phyloP scores from a whole-genome alignment of 2,329 filamentous ascomycete species.

The Fonsecaea nubica region DNA sequence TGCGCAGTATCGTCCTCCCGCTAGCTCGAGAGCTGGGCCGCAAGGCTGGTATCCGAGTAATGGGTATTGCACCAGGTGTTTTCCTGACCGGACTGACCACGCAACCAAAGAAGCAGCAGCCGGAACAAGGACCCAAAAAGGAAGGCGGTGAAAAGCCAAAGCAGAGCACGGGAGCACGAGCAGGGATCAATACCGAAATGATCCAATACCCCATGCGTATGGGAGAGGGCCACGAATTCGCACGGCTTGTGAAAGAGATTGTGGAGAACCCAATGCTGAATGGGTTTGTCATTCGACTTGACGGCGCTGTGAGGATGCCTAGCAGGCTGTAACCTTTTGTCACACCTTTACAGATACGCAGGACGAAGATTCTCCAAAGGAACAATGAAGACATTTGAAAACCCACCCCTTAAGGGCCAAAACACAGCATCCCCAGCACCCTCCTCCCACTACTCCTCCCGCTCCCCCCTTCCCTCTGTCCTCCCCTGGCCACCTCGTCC shows the following conservation, averaged over 20 bases:
- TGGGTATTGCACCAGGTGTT: constrained; percentile 40
- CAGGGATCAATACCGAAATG: constrained; percentile 36
- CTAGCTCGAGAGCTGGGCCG: constrained; percentile 40
- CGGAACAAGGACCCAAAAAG: constrained; percentile 18
- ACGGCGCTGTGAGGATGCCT: constrained; percentile 41
- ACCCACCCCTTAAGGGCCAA: neutral
- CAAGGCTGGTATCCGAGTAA: constrained; percentile 39
- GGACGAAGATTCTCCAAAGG: neutral
- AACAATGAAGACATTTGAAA: neutral
- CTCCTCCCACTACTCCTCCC: neutral
- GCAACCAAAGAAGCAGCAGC: constrained; percentile 15
- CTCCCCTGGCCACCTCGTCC: neutral
- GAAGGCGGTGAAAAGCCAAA: constrained; percentile 22
- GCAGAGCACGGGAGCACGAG: constrained; percentile 27
- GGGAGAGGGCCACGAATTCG: constrained; percentile 40
- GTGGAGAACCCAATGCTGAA: constrained; percentile 42
- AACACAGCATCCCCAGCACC: constrained; percentile 13
- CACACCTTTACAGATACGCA: neutral
- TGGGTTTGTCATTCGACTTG: constrained; percentile 39
- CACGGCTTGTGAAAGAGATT: constrained; percentile 39
- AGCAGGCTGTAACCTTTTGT: constrained; percentile 34
- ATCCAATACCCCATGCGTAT: constrained; percentile 40
- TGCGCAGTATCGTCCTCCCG: constrained; percentile 40
- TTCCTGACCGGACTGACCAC: constrained; percentile 41
- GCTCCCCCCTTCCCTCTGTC: neutral